Base-by-base conservation (phyloP, 495 filamentous ascomycete genomes). In the Aspergillus coremiiformis region DNA sequence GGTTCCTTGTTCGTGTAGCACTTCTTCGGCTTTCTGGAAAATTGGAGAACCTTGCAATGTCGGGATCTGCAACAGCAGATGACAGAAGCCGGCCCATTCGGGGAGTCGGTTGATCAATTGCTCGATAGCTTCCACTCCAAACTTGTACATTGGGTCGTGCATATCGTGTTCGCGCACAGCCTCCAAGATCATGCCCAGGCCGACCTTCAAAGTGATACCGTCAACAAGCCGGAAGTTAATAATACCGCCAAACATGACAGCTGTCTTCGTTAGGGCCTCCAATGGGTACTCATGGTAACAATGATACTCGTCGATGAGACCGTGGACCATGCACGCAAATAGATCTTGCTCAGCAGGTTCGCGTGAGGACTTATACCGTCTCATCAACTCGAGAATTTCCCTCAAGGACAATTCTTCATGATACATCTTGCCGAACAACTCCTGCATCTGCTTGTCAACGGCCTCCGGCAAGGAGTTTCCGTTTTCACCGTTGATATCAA, bases 271-370 rank as follows among this genome's bases (percentile, higher is more conserved):
- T 49, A 99, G 71, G 27, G 93, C 93, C 56, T 93, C 91, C 4
- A 95, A 76, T 4, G 94, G 94, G 64, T 99, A 99, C 58, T 91
- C 88, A 37, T 84, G 78, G 63, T 95, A 99, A 65, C 94, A 95
- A 41, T 85, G 83, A 64, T 96, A 99, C 68, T 99, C 93, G 58
- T 99, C 93, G 57, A 97, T 96, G 8, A 99, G 76, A 0, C 93
- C 93, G 58, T 96, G 92, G 26, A 99, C 90, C 93, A 99, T 97
- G 68, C 92, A 96, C 11, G 91, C 88, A 64, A 97, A 99, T 4
- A 95, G 75, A 60, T 99, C 93, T 64, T 95, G 90, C 47, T 95
- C 89, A 12, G 80, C 71, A 2, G 89, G 81, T 47, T 93, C 86
- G 21, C 80, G 78, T 0, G 94, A 97, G 32, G 79, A 80, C 69